These are phyloP conservation scores for Linaria vulgaris DNA, from an alignment of 257 asterid species.

Conservation along the genomic window DNA sequence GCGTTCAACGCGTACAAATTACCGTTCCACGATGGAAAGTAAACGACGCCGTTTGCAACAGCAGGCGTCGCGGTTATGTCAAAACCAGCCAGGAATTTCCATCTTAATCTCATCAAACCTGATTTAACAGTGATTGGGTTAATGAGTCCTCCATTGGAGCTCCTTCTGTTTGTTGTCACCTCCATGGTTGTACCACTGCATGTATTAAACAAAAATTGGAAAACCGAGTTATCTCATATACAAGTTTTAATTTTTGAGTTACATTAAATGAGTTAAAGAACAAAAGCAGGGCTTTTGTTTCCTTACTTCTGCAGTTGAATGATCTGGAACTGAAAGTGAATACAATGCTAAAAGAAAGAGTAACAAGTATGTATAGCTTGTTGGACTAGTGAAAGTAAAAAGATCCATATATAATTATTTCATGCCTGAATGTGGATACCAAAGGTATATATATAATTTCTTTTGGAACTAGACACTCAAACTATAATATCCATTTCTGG, in stretches of 20 bases:
- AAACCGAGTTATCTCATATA: too few species aligned
- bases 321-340: conserved; percentile 21
- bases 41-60: conserved; percentile 49
- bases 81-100: conserved; percentile 67
- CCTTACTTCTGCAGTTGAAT: conserved; percentile 49
- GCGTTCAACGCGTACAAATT: conserved; percentile 65
- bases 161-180: conserved; percentile 57
- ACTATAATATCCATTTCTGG: too few species aligned
- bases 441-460: conserved; percentile 8
- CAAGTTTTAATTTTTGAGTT: too few species aligned
- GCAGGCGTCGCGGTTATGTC: conserved; percentile 78
- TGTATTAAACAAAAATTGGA: too few species aligned
- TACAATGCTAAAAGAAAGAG: conserved; percentile 25
- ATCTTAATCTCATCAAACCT: conserved; percentile 38
- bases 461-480: too few species aligned
- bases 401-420: too few species aligned
- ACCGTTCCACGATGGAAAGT: conserved; percentile 84
- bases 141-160: conserved; percentile 41
- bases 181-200: conserved; percentile 77
- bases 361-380: conserved; percentile 22
- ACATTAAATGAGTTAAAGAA: neutral
- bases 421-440: too few species aligned
- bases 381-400: neutral
- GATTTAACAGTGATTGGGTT: conserved; percentile 31
- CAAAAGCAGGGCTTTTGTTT: neutral